Evolutionary conservation across 2,329 filamentous ascomycete genomes (phyloP), one percentile per base, ranked within the genome.

Genomic region (Phyllosticta capitalensis): DNA sequence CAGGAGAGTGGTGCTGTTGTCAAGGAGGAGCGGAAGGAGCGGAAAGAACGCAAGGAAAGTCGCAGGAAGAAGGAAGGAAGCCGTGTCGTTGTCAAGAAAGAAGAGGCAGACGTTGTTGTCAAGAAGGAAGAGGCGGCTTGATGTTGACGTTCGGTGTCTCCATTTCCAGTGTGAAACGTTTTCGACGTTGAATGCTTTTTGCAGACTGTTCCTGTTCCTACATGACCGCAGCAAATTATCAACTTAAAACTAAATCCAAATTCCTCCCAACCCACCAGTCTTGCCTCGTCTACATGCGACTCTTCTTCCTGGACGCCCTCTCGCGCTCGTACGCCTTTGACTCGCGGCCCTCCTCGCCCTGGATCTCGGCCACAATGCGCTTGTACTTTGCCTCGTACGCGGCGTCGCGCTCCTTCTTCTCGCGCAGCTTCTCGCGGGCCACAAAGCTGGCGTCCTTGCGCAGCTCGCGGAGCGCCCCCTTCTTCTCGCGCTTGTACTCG

Each of bases 311-410:
- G 71, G 80, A 80, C 71, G 83, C 81, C 80, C 86, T 94, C 80
- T 95, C 90, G 67, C 87, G 82, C 76, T 95, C 92, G 81, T 97
- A 97, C 54, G 82, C 83, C 75, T 97, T 97, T 51, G 84, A 81
- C 74, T 94, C 92, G 61, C 81, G 79, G 1, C 92, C 92, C 74
- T 96, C 94, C 76, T 96, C 88, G 65, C 88, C 90, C 77, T 99
- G 92, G 67, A 99, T 96, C 81, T 96, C 92, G 9, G 92, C 89
- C 66, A 97, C 85, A 62, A 99, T 79, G 65, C 88, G 84, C 80
- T 88, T 89, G 79, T 92, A 95, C 82, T 97, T 97, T 80, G 89
- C 89, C 80, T 97, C 92, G 79, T 99, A 97, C 65, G 89, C 91
- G 61, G 83, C 84, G 78, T 97, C 94, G 77, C 85, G 87, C 77